These are phyloP conservation scores for Ephemerocybe angulata DNA, from an alignment of 768 basidiomycete genomes.

Conservation along the genomic window DNA sequence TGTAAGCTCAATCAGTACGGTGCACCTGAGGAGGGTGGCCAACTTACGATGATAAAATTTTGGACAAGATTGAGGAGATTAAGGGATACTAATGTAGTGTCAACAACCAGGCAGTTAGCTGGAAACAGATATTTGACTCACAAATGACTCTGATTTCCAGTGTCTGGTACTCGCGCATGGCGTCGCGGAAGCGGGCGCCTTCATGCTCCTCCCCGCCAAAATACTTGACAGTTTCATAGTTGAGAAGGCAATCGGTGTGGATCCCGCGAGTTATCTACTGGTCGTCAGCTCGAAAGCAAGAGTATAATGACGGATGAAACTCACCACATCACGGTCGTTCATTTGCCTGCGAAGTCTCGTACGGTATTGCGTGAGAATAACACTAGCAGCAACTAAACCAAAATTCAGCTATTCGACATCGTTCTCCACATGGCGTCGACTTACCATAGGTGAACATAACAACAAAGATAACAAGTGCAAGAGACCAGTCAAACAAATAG, in stretches of 20 bases:
- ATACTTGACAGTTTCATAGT: constrained; percentile 86
- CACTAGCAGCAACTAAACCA: constrained; percentile 51
- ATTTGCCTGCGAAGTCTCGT: constrained; percentile 72
- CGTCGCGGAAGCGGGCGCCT: constrained; percentile 62
- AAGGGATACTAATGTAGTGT: constrained; percentile 48
- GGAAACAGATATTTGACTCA: constrained; percentile 31
- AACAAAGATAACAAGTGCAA: constrained; percentile 62
- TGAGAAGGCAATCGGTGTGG: constrained; percentile 75
- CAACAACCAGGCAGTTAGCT: constrained; percentile 5
- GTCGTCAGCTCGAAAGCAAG: constrained; percentile 1
- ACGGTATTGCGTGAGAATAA: constrained; percentile 67
- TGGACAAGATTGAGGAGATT: constrained; percentile 76
- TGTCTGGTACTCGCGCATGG: constrained; percentile 69
- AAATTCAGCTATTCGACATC: constrained; percentile 47
- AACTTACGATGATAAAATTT: constrained; percentile 72
- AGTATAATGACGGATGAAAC: constrained; percentile 18
- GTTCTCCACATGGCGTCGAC: constrained; percentile 31
- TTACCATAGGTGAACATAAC: constrained; percentile 74
- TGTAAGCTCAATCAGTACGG: constrained; percentile 22
- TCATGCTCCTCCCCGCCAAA: constrained; percentile 87
- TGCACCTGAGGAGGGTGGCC: neutral
- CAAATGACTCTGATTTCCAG: constrained; percentile 73
- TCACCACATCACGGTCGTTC: constrained; percentile 77
- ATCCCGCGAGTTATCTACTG: constrained; percentile 71
- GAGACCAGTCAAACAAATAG: constrained; percentile 59